phyloP scores from a whole-genome alignment of 2,329 filamentous ascomycete species.

The Atkinsonella texensis region DNA sequence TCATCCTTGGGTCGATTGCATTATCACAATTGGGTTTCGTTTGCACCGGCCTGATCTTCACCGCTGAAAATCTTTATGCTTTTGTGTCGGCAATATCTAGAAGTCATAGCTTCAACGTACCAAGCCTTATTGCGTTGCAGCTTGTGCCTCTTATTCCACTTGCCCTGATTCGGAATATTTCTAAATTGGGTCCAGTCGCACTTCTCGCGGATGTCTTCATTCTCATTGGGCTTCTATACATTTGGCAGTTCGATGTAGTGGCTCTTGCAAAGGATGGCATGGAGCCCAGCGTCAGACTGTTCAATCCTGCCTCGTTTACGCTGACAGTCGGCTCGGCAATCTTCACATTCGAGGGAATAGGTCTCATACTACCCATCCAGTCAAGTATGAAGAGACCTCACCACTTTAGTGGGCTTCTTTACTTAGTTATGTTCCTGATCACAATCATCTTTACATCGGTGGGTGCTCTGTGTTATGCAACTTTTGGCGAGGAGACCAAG shows the following conservation, averaged over 20 bases:
- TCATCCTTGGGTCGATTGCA: conserved; percentile 59
- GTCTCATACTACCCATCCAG: conserved; percentile 64
- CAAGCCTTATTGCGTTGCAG: conserved; percentile 52
- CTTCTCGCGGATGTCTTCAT: conserved; percentile 63
- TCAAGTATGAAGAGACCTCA: conserved; percentile 62
- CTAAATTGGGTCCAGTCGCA: conserved; percentile 57
- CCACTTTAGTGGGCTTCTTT: conserved; percentile 54
- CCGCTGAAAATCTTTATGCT: conserved; percentile 58
- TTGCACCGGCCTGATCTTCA: conserved; percentile 66
- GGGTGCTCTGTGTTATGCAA: conserved; percentile 61
- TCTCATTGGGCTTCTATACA: conserved; percentile 56
- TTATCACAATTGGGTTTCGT: conserved; percentile 70
- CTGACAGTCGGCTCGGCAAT: conserved; percentile 62
- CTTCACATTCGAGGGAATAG: conserved; percentile 70
- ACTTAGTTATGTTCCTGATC: conserved; percentile 59
- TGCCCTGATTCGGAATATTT: conserved; percentile 61
- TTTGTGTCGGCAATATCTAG: conserved; percentile 52
- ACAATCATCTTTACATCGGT: conserved; percentile 62
- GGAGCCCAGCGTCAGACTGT: conserved; percentile 49
- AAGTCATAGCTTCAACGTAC: conserved; percentile 37
- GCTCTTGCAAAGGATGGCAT: conserved; percentile 43
- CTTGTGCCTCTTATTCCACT: conserved; percentile 53
- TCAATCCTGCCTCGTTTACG: conserved; percentile 58
- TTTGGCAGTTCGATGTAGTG: conserved; percentile 58
- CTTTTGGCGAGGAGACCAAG: conserved; percentile 55